Percentiles rank a stretch among this genome's conserved stretches.
These are phyloP conservation scores for Tulasnella sp. DNA, from an alignment of 768 basidiomycete species.

Conservation along the genomic window DNA sequence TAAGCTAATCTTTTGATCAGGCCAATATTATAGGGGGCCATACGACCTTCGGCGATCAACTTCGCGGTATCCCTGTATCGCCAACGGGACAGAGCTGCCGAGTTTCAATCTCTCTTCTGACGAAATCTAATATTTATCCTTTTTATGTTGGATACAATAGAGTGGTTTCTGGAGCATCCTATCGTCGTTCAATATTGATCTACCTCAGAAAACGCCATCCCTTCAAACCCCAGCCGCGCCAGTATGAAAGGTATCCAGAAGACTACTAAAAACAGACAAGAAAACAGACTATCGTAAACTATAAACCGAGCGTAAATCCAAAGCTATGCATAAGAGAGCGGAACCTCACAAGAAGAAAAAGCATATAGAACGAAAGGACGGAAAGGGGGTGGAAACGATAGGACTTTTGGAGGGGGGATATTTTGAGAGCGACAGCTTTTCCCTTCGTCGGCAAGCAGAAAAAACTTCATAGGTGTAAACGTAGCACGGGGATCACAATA, in stretches of 20 bases:
- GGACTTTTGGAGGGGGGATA: not conserved
- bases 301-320: not conserved
- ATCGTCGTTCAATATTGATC: too few relatives aligned
- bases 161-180: too few relatives aligned
- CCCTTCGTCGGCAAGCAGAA: not conserved
- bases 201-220: too few relatives aligned
- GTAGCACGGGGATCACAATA: not conserved
- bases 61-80: too few relatives aligned
- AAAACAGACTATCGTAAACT: not conserved
- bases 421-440: not conserved
- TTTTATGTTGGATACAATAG: too few relatives aligned
- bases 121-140: too few relatives aligned
- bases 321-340: not conserved
- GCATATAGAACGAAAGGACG: not conserved
- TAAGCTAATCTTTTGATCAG: too few relatives aligned
- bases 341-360: not conserved
- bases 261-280: not conserved
- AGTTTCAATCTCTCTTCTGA: too few relatives aligned
- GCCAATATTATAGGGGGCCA: too few relatives aligned
- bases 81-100: too few relatives aligned
- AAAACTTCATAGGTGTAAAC: not conserved
- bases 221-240: too few relatives aligned
- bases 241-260: not conserved
- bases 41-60: too few relatives aligned
- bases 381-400: not conserved